Evolutionary conservation across 352 stramenopile genomes (phyloP).

Genomic region (Hyaloperonospora brassicae): DNA sequence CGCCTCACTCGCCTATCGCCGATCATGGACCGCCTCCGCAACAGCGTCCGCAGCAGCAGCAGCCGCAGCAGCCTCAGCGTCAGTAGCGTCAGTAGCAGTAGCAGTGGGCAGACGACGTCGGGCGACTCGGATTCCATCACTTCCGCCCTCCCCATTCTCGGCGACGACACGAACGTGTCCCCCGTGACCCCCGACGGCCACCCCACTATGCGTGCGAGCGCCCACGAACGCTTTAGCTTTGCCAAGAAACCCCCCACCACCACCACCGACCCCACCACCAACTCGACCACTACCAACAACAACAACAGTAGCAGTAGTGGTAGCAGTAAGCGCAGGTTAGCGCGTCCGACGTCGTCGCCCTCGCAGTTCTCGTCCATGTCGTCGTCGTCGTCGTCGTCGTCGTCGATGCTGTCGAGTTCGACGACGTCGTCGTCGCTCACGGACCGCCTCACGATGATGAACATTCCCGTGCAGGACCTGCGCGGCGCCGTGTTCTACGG

Average conservation of each 20-base stretch:
- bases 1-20: too few species aligned
- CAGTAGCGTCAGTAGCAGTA: too few species aligned
- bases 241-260: too few species aligned
- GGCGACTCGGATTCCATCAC: slow-evolving; percentile 16
- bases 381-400: slow-evolving; percentile 4
- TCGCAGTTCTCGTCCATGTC: slow-evolving; percentile 7
- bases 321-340: slow-evolving; percentile 21
- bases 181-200: slow-evolving; percentile 20
- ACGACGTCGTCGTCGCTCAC: slow-evolving; percentile 32
- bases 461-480: slow-evolving; percentile 53
- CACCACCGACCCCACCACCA: too few species aligned
- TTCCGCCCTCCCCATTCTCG: slow-evolving; percentile 29
- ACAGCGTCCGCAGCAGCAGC: too few species aligned
- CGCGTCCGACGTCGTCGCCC: slow-evolving; percentile 12
- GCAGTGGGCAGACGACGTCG: neutral
- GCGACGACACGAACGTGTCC: slow-evolving; percentile 17
- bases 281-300: too few species aligned
- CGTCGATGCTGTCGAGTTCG: slow-evolving; percentile 8
- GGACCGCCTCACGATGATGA: slow-evolving; percentile 55
- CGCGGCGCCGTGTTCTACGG: slow-evolving; percentile 55
- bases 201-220: slow-evolving; percentile 20
- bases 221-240: slow-evolving; percentile 10
- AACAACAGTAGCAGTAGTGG: neutral
- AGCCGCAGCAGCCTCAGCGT: too few species aligned
- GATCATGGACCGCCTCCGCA: too few species aligned